Evolutionary conservation across 202 grass and related monocot species (phyloP), one percentile per base, ranked within the genome.

Genomic region (Bolboschoenoplectus hybrid): DNA sequence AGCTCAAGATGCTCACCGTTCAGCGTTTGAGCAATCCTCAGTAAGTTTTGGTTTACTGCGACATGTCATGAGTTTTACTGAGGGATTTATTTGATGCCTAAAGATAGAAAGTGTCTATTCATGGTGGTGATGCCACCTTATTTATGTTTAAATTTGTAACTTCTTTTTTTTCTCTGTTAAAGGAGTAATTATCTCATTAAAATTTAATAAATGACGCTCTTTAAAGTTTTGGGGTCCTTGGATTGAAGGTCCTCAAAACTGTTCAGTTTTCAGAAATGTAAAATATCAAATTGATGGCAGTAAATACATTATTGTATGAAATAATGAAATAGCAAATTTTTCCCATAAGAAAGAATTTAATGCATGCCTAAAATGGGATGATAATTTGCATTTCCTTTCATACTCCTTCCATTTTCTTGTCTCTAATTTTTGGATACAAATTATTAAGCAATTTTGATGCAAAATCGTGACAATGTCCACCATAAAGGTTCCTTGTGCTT

Each of bases 1-100:
- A 93, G 47, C 44, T 93, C 50, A 96, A 89, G 88, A 84, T 89
- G 91, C 19, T 87, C 74, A 90, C 84, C 35, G 83, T 96, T 41
- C 76, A 61, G 55, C 26, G 38, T 8, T 61, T 80, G 75, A 61
- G 34, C 52, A 80, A 10, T 80, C 7, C 53, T 2, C 53, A 14
- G 75, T 80, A 60, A 77, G 16, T 77, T 14, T 77, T 53, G 1
- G 20, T 55, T 38, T 38, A 36, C 49, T 11, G 6, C 5, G 6
- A 76, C 26, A 53, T 14, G n/a, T 7, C n/a, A 41, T 43, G 14
- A n/a, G 11, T 43, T 80, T 80, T 80, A 7, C 14, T 40, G 35
- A 43, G 35, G 75, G 51, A 58, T n/a, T 79, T 58, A n/a, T 60
- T 34, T 79, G 75, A 56, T 78, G 52, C 3, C 12, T 57, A 52